Evolutionary conservation across 75 land plant species (phyloP), one percentile per base, ranked within the genome.

Genomic region (Cupressus sempervirens): DNA sequence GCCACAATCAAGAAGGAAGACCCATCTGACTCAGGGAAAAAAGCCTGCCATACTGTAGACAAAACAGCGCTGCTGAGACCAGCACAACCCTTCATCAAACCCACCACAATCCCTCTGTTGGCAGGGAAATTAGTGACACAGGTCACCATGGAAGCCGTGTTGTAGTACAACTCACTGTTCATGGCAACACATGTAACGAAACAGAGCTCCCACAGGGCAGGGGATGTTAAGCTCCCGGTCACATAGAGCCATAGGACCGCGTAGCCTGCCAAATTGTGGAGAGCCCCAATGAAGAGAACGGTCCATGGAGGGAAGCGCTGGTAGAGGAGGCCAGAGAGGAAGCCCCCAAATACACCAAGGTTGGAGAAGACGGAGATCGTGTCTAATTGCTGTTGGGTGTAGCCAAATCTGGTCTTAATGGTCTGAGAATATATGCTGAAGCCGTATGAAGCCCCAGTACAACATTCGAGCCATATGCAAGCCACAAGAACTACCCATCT

Each of bases 61-160:
- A 88, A 72, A 7, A 88, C 74, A 40, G 89, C 89, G 20, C 87
- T 74, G 43, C 89, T 87, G 46, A 88, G 76, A 14, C 89, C 89
- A 4, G 83, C 26, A 13, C 75, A 73, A 2, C 75, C 89, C 79
- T 89, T 89, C 74, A 88, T 79, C 67, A 90, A 81, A 10, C 91
- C 91, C 26, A 90, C 81, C 56, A 90, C 86, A 0, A 86, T 83
- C 14, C 91, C 91, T 50, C 91, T 77, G 84, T 84, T 85, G 16
- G 32, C 53, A 6, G 90, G 91, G 83, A 90, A 88, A 85, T 86
- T 90, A 3, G 82, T 90, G 80, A 90, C 91, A 73, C 86, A 68
- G 15, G 90, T 81, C 20, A 86, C 87, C 20, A 89, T 45, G 9
- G 80, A 89, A 2, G 85, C 91, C 2, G 91, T 89, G 74, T 75